Base-by-base conservation (phyloP, 164 flowering plant species). In the Taxillus chinensis region DNA sequence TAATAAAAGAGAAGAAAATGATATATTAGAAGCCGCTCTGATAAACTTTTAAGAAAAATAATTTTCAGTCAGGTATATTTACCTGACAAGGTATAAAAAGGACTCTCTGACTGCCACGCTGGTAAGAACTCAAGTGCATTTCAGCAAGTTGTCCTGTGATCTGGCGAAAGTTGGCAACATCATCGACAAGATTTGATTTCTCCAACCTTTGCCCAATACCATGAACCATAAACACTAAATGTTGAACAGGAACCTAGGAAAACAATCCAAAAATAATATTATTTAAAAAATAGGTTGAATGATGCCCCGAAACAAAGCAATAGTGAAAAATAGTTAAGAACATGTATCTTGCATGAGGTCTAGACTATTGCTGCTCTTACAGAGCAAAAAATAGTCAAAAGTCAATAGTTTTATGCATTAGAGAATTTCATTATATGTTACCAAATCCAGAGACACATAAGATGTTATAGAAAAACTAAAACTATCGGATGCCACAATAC, bases 11-110 rank as follows among this genome's bases (percentile, higher is more conserved):
- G 27, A 27, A 27, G 27, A 27, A 27, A 27, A 27, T 27, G 27
- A 27, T 27, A 27, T 27, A 27, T 27, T 27, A 27, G 27, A 27
- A 27, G 27, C 27, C 27, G 27, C 27, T 27, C 27, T 27, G 27
- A 27, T 27, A 27, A 27, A 2, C 27, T 27, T 27, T 27, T 27
- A 27, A 27, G 27, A 27, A 27, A 27, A 27, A 27, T 2, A 27
- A 27, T 27, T 27, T 27, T 27, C 27, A 27, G 27, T 27, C 27
- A 27, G 27, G 27, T 27, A 27, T 27, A 27, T 27, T 37, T 67
- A 92, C 99, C 92, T 93, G 99, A 65, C 99, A 93, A 45, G 99
- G 97, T 65, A 93, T 93, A 69, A 68, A 90, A 68, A 93, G 95
- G 60, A 93, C 89, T 59, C 99, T 84, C 62, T 93, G 99, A 61